A percentile compares a stretch with the other conserved stretches of the same genome.
These are phyloP conservation scores for Penicillium sp. DNA, from an alignment of 2,329 filamentous ascomycete genomes.

Conservation along the genomic window DNA sequence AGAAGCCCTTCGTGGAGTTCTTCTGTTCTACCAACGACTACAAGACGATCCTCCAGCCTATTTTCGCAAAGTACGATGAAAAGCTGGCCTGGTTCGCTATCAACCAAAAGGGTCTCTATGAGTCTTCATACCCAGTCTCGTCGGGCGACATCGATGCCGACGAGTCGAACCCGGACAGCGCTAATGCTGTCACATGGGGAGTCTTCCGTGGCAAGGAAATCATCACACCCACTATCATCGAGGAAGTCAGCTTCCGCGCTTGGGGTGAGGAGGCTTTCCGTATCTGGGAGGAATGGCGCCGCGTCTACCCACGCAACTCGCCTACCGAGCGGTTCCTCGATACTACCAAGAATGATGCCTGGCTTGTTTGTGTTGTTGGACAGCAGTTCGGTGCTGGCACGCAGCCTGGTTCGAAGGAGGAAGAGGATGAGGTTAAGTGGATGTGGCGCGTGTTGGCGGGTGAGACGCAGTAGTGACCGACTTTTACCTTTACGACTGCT, in stretches of 20 bases:
- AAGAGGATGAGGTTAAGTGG: conserved; percentile 40
- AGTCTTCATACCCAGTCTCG: conserved; percentile 53
- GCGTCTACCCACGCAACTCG: conserved; percentile 76
- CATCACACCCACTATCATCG: conserved; percentile 92
- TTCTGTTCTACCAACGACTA: conserved; percentile 79
- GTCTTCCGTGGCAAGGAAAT: conserved; percentile 96
- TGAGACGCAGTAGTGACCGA: conserved; percentile 14
- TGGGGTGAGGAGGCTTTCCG: conserved; percentile 96
- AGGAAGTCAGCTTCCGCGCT: conserved; percentile 87
- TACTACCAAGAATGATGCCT: conserved; percentile 66
- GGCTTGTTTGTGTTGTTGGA: conserved; percentile 74
- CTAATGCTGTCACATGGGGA: conserved; percentile 96
- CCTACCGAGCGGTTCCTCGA: conserved; percentile 72
- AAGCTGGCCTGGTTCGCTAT: conserved; percentile 84
- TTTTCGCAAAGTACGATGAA: conserved; percentile 61
- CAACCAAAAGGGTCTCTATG: conserved; percentile 75
- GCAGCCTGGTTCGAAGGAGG: conserved; percentile 37
- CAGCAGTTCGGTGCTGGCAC: conserved; percentile 48
- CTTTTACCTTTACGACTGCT: background rate
- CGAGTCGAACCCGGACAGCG: conserved; percentile 51
- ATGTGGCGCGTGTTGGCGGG: conserved; percentile 42
- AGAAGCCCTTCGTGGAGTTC: conserved; percentile 97
- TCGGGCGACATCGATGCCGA: conserved; percentile 34
- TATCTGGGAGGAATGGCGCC: conserved; percentile 92
- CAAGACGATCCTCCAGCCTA: conserved; percentile 59